A percentile compares a stretch with the other conserved stretches of the same genome.
Evolutionary conservation across 2,329 filamentous ascomycete species (phyloP).

Genomic region (Diaporthe velutina): DNA sequence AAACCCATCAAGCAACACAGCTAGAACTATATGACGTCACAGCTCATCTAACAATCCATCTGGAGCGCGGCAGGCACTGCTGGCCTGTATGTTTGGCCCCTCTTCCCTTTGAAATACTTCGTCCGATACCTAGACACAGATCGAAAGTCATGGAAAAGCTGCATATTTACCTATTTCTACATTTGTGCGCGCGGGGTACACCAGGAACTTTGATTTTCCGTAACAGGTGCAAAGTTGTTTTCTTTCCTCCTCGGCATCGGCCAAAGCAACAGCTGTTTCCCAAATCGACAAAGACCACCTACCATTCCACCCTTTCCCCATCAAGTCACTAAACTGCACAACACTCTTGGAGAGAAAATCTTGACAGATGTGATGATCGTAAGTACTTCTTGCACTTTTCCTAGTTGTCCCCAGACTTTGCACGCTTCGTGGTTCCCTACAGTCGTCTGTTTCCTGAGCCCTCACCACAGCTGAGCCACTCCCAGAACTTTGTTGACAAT

Average conservation of each 20-base stretch:
- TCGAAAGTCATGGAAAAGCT: neutral
- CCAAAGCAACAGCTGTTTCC: neutral
- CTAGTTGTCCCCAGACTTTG: neutral
- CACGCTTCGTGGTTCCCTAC: neutral
- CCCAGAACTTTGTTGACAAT: neutral
- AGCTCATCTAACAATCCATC: no score
- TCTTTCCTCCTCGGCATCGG: no score
- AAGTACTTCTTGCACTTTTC: neutral
- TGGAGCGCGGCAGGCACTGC: no score
- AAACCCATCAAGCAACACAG: no score
- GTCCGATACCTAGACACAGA: neutral
- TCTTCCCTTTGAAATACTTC: neutral
- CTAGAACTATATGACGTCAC: no score
- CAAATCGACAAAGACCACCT: no score
- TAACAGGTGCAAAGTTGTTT: no score
- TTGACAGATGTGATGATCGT: no score
- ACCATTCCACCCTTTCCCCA: neutral
- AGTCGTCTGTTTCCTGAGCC: neutral
- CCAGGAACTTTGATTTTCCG: neutral
- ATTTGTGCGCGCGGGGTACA: neutral
- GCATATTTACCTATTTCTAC: no score
- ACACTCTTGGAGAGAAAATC: neutral
- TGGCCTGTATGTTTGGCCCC: no score
- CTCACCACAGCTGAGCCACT: neutral
- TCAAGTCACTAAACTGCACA: neutral